Conservation (phyloP, 768 basidiomycete species). For the Tricholoma flavovirens region DNA sequence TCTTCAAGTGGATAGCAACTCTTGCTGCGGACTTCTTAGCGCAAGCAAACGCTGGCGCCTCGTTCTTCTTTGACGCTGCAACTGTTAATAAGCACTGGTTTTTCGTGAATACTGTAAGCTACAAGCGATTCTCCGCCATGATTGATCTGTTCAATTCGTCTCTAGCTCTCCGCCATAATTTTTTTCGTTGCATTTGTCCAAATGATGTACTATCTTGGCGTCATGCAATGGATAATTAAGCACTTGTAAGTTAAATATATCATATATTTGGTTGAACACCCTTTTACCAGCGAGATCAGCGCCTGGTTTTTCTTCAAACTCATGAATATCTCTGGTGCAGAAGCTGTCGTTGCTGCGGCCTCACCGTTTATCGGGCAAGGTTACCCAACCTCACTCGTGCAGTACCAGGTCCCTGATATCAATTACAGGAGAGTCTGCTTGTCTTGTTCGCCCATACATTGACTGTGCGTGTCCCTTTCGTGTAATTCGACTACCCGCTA, state of each 20-base stretch:
- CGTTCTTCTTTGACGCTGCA: slow-evolving; percentile 76
- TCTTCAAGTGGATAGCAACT: slow-evolving; percentile 80
- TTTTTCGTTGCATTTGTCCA: slow-evolving; percentile 94
- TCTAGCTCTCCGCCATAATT: slow-evolving; percentile 69
- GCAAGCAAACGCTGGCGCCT: slow-evolving; percentile 62
- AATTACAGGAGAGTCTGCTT: slow-evolving; percentile 63
- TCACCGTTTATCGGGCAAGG: slow-evolving; percentile 94
- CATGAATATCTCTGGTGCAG: slow-evolving; percentile 90
- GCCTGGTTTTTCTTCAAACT: slow-evolving; percentile 94
- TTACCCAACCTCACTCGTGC: background rate
- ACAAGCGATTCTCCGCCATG: slow-evolving; percentile 1
- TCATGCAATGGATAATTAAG: slow-evolving; percentile 91
- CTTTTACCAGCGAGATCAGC: slow-evolving; percentile 26
- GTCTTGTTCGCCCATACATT: slow-evolving; percentile 79
- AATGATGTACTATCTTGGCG: slow-evolving; percentile 85
- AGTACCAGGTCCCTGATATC: background rate
- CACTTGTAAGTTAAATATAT: slow-evolving; percentile 55
- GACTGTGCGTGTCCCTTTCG: slow-evolving; percentile 36
- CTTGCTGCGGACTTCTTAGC: slow-evolving; percentile 77
- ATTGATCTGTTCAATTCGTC: background rate
- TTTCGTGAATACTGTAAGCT: slow-evolving; percentile 69
- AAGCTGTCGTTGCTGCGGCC: slow-evolving; percentile 87
- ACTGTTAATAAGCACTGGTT: slow-evolving; percentile 71
- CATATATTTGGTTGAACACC: background rate
- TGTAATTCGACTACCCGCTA: slow-evolving; percentile 2